Percentiles rank a stretch among this genome's conserved stretches.
These are phyloP conservation scores for Pelargonium myrrhifolium DNA, from an alignment of 441 rosid genomes.

Conservation along the genomic window DNA sequence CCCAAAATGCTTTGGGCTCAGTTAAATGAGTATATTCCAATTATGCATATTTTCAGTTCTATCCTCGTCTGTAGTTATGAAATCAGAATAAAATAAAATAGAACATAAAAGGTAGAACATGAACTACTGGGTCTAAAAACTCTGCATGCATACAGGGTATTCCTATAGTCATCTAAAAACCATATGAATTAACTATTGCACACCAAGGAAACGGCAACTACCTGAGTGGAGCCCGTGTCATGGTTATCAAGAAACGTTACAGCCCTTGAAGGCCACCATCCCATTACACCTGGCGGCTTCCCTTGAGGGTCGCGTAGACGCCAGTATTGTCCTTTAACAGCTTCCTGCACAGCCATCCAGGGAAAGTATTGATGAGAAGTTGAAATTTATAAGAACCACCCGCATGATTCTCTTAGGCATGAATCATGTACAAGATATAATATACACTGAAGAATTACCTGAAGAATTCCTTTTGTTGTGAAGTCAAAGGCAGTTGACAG, in stretches of 20 bases:
- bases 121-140: neutral
- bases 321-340: constrained; percentile 84
- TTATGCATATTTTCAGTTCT: neutral
- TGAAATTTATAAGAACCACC: neutral
- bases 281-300: constrained; percentile 90
- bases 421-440: neutral
- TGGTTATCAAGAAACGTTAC: constrained; percentile 90
- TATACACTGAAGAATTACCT: constrained; percentile 36
- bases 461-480: constrained; percentile 87
- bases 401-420: neutral
- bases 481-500: constrained; percentile 85
- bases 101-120: neutral
- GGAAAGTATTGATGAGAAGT: constrained; percentile 7
- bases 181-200: constrained; percentile 4
- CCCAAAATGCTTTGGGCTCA: neutral
- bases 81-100: neutral
- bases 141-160: neutral
- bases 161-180: constrained; percentile 8
- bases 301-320: constrained; percentile 71
- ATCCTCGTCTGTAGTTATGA: neutral
- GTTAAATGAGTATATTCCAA: neutral
- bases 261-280: constrained; percentile 97
- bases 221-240: constrained; percentile 96
- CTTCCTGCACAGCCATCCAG: constrained; percentile 45
- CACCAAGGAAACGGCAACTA: constrained; percentile 15